Evolutionary conservation across 2,329 filamentous ascomycete genomes (phyloP), one percentile per base, ranked within the genome.

Genomic region (Hypoxylon sp.): DNA sequence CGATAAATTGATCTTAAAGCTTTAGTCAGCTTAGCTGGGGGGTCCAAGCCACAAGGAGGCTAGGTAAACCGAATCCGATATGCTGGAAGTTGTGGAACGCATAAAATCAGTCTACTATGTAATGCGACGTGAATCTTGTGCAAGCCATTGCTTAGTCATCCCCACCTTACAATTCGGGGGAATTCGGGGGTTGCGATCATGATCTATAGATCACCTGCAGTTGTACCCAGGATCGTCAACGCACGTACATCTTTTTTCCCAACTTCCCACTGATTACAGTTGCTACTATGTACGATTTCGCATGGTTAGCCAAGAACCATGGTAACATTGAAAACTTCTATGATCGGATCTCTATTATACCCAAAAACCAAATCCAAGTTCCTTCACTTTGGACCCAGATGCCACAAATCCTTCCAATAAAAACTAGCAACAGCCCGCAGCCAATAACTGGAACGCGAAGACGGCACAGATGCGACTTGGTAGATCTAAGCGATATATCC

Each of bases 1-100:
- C 62, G 50, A 68, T 68, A 55, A 55, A 64, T 6, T 49, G 56
- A 71, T 71, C 67, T 68, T 67, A 65, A 71, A 70, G 63, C 65
- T 62, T 50, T 28, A 54, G 13, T 50, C 56, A 39, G 34, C 22
- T n/a, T n/a, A 7, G 34, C 50, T 48, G 22, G 24, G n/a, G 53
- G 47, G 30, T 52, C 32, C 64, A 69, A 69, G 67, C 68, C 70
- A 70, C 67, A 63, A 37, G 56, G 65, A 64, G 67, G 67, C 66
- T 70, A n/a, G n/a, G n/a, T n/a, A 60, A 62, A 15, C 32, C 59
- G 22, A 52, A 54, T 59, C 65, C 62, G 64, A 59, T 59, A 46
- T 63, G 32, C 57, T 65, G 70, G 70, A 56, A 68, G 59, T 20
- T 60, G 64, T 66, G 61, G 60, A 67, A 64, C 67, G 60, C 67